Percentiles rank a stretch among this genome's conserved stretches.
These are phyloP conservation scores for Kwoniella dendrophila DNA, from an alignment of 768 basidiomycete species.

Conservation along the genomic window DNA sequence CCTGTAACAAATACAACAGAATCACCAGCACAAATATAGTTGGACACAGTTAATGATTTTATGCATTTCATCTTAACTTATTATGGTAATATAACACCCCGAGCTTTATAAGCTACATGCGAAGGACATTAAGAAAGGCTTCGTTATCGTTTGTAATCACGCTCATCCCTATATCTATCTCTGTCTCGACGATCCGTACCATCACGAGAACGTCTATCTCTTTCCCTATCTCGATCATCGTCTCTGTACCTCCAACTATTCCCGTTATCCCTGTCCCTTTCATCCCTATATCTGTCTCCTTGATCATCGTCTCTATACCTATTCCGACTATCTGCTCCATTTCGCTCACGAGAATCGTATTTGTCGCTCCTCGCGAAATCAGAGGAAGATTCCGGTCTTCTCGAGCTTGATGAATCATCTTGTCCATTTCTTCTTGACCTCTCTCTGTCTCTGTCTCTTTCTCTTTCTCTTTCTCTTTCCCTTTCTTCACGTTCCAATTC, in stretches of 20 bases:
- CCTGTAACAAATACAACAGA: too few species aligned
- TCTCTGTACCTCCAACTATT: constrained; percentile 6
- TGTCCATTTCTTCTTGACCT: constrained; percentile 12
- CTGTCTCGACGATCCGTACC: neutral
- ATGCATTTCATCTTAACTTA: neutral
- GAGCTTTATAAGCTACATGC: neutral
- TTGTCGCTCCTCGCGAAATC: neutral
- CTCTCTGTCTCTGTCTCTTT: constrained; percentile 15
- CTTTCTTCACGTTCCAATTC: constrained; percentile 35
- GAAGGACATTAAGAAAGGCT: neutral
- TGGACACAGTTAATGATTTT: neutral
- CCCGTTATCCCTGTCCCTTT: constrained; percentile 6
- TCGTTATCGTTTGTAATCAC: constrained; percentile 12
- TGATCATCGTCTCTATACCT: constrained; percentile 2
- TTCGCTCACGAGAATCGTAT: neutral
- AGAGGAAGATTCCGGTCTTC: neutral
- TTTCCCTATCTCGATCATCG: constrained; percentile 2
- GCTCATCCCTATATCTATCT: constrained; percentile 8
- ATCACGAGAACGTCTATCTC: constrained; percentile 3
- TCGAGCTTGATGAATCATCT: neutral
- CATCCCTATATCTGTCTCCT: constrained; percentile 11
- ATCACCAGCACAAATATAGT: constrained; percentile 6
- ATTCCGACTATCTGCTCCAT: constrained; percentile 1
- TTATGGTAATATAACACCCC: neutral
- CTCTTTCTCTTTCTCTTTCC: constrained; percentile 20